Conservation (phyloP, 2,329 filamentous ascomycete species). For the Coniochaeta ligniaria region DNA sequence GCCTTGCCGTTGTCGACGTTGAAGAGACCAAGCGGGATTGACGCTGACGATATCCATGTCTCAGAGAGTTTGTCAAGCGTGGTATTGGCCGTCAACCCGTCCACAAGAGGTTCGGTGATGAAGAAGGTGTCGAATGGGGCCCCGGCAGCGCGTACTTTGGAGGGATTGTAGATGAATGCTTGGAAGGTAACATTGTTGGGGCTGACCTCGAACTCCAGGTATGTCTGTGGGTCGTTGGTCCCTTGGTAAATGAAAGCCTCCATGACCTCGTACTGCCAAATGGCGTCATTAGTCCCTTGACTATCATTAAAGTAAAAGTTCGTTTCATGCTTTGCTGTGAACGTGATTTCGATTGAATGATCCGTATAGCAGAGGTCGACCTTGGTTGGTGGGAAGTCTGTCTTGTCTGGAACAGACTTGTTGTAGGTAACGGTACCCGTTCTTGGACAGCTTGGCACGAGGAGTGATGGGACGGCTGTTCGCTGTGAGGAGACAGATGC, state of each 20-base stretch:
- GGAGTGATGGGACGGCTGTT: slow-evolving; percentile 12
- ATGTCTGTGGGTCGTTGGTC: slow-evolving; percentile 36
- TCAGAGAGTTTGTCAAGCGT: slow-evolving; percentile 24
- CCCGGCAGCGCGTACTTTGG: slow-evolving; percentile 31
- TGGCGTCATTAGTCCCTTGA: slow-evolving; percentile 35
- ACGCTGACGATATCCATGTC: slow-evolving; percentile 32
- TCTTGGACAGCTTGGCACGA: slow-evolving; percentile 30
- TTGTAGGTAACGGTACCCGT: slow-evolving; percentile 28
- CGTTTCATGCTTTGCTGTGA: slow-evolving; percentile 37
- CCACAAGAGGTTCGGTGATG: slow-evolving; percentile 28
- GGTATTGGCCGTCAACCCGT: slow-evolving; percentile 34
- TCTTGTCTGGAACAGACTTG: slow-evolving; percentile 32
- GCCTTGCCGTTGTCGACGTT: slow-evolving; percentile 36
- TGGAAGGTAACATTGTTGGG: slow-evolving; percentile 45
- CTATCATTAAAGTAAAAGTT: slow-evolving; percentile 37
- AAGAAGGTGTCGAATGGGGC: slow-evolving; percentile 37
- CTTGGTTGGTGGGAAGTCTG: slow-evolving; percentile 33
- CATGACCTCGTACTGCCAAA: slow-evolving; percentile 44
- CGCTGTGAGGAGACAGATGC: neutral
- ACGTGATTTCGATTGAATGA: slow-evolving; percentile 29
- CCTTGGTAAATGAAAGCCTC: slow-evolving; percentile 40
- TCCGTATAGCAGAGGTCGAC: slow-evolving; percentile 40
- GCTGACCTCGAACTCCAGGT: slow-evolving; percentile 43
- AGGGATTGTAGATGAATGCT: slow-evolving; percentile 42
- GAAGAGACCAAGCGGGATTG: slow-evolving; percentile 40